Base-by-base conservation (phyloP, 352 stramenopile genomes). In the Pythium phragmitis region DNA sequence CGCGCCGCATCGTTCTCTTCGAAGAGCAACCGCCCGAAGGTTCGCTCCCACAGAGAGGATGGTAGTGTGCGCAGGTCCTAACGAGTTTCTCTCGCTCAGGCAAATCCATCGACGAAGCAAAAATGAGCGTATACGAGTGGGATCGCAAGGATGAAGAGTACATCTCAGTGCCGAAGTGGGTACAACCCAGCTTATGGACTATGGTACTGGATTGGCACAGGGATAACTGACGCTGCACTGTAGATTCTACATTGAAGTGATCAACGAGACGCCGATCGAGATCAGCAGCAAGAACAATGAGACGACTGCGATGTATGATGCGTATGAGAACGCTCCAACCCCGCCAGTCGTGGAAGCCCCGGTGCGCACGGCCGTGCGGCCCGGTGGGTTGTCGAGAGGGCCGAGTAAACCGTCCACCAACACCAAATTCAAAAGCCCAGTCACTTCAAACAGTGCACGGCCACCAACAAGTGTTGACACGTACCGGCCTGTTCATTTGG, bases 221-320 rank as follows among this genome's bases (percentile, higher is more conserved):
- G 30, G n/a, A 5, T 30, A 5, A 5, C 37, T 50, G 5, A 61
- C 39, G 23, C 12, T 34, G 39, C 23, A 51, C 17, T 17, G 33
- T 59, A 94, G 82, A 60, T 91, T 89, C 55, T 63, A 91, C 33
- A 65, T 94, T 6, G 85, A 94, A 23, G 74, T 92, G 48, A 59
- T 92, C 63, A 85, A 91, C 59, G 68, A 79, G 48, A 85, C 72
- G 19, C 82, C 82, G 0, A 55, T 91, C 23, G 30, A 63, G 6
- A 63, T 70, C 11, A 55, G 26, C 19, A 61, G 17, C 6, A 43
- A 47, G 49, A 52, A 36, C 9, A 7, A 9, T 23, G 19, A 34
- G 19, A 7, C 26, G 13, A 21, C 34, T 4, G 3, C 11, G 5
- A 7, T 12, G 11, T 19, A 36, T 16, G 36, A 47, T 26, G 17